A percentile compares a stretch with the other conserved stretches of the same genome.
phyloP scores from a whole-genome alignment of 2,329 filamentous ascomycete species.

The Rhinocladiella similis region DNA sequence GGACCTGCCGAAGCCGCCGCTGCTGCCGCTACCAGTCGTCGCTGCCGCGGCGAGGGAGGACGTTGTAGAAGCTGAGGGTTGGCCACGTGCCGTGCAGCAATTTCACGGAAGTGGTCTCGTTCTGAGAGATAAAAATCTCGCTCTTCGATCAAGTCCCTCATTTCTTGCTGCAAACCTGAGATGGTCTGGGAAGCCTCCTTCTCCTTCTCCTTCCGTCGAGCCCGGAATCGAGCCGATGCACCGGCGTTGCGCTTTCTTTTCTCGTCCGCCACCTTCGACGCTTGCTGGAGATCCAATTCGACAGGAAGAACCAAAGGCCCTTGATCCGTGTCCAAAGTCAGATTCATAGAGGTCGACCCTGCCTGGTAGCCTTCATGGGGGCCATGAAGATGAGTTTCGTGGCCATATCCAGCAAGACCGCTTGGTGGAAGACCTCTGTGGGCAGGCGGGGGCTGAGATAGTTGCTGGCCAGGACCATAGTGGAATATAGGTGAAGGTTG shows the following conservation, averaged over 20 bases:
- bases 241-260: conserved; percentile 83
- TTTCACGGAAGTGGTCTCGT: conserved; percentile 68
- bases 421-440: conserved; percentile 16
- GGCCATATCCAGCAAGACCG: conserved; percentile 9
- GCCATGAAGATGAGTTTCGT: conserved; percentile 18
- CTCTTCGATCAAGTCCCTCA: conserved; percentile 68
- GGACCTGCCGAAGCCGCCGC: neutral
- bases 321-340: conserved; percentile 35
- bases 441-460: conserved; percentile 9
- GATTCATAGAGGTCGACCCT: conserved; percentile 31
- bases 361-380: conserved; percentile 25
- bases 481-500: conserved; percentile 19
- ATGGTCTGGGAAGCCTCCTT: conserved; percentile 69
- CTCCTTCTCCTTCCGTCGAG: conserved; percentile 79
- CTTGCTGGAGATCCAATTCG: conserved; percentile 68
- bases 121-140: conserved; percentile 73
- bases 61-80: conserved; percentile 28
- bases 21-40: conserved; percentile 2
- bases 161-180: conserved; percentile 66
- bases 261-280: conserved; percentile 79
- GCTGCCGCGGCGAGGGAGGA: conserved; percentile 27
- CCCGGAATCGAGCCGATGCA: conserved; percentile 78
- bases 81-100: conserved; percentile 52
- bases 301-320: conserved; percentile 42
- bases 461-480: conserved; percentile 11